phyloP scores from a whole-genome alignment of 345 rosid species.

The Ailanthus altissimus region DNA sequence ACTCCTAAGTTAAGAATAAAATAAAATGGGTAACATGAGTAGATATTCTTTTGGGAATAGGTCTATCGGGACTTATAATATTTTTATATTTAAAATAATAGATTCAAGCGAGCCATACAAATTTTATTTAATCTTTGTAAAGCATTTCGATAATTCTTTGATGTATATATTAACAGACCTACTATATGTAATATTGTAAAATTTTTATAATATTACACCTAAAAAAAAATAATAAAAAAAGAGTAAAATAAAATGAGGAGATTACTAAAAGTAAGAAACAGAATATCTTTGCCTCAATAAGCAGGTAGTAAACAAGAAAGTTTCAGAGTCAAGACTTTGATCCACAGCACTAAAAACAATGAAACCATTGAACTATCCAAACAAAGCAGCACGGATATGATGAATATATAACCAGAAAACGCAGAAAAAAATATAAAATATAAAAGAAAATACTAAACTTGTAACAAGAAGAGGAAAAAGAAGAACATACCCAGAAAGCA shows the following conservation, averaged over 20 bases:
- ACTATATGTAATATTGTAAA: too few relatives aligned
- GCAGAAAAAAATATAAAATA: neutral
- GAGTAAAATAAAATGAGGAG: neutral
- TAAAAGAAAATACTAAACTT: too few relatives aligned
- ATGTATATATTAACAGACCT: too few relatives aligned
- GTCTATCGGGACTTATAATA: too few relatives aligned
- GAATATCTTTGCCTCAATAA: neutral
- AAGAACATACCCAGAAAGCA: constrained; percentile 37
- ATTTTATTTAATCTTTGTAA: too few relatives aligned
- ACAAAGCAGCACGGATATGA: neutral
- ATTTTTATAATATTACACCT: too few relatives aligned
- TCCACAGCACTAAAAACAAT: neutral
- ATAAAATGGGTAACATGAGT: neutral
- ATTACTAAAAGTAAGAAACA: neutral
- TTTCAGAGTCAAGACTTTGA: neutral
- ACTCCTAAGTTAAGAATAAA: neutral
- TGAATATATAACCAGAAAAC: neutral
- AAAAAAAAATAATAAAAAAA: too few relatives aligned
- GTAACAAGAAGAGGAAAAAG: neutral
- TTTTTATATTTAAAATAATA: too few relatives aligned
- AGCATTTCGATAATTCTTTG: too few relatives aligned
- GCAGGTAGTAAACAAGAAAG: neutral
- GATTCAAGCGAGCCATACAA: too few relatives aligned
- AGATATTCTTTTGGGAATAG: too few relatives aligned
- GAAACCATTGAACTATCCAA: neutral